Evolutionary conservation across 2,329 filamentous ascomycete species (phyloP), one percentile per base, ranked within the genome.

Genomic region (Trichoderma semiorbis): DNA sequence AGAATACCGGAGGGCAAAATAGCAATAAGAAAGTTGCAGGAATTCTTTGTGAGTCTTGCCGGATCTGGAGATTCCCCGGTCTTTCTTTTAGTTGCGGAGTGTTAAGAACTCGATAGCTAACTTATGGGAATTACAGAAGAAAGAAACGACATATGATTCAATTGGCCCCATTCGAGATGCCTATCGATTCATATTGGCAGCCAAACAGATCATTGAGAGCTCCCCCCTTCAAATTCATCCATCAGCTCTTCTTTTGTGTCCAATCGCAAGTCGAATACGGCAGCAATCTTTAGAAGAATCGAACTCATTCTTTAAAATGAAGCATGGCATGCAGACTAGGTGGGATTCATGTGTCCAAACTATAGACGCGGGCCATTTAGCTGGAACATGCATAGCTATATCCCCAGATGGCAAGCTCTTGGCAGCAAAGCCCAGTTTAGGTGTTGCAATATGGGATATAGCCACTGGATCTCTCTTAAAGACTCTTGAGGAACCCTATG

Each of bases 1-100:
- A 73, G 74, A 55, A 74, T 79, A 5, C 73, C 74, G 7, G 60
- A 75, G 71, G 80, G 71, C 11, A 26, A 67, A 6, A 14, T n/a
- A 2, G 71, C 71, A 16, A 65, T 75, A n/a, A 61, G 60, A n/a
- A 70, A 71, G 30, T 73, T 75, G 21, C 65, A 65, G 10, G 53
- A 61, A 39, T 43, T 74, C 16, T 26, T 47, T 32, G 57, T 61
- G 0, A 34, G 57, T 61, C 7, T 24, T 32, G 16, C 55, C 55
- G 0, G 2, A n/a, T 12, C 28, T 43, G 3, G 39, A 43, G 16
- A 43, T 11, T 58, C 16, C 3, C 43, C 2, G 0, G 3, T 11
- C 18, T 50, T 50, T 21, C 43, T 21, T 50, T 50, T 12, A 1
- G 36, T 6, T 12, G 7, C 39, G 7, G 39, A 43, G 39, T 43